Conservation (phyloP, 345 rosid species). For the Hypericum perforatum region DNA sequence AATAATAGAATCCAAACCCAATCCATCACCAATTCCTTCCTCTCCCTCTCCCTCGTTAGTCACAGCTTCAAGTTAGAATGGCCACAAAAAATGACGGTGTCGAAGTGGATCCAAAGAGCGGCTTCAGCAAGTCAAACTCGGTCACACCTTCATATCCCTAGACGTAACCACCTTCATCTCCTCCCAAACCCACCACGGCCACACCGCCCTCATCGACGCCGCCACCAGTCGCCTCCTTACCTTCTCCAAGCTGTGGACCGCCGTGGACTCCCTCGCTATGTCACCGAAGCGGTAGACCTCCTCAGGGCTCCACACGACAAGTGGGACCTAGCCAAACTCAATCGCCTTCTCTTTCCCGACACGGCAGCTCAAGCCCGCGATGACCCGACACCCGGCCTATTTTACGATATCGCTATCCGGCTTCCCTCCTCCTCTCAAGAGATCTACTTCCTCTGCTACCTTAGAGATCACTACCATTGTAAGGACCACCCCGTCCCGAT, state of each 20-base stretch:
- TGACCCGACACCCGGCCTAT: conserved; percentile 26
- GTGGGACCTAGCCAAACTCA: conserved; percentile 34
- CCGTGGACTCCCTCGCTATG: conserved; percentile 67
- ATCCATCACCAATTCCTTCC: too few relatives aligned
- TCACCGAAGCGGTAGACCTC: conserved; percentile 37
- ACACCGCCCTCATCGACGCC: conserved; percentile 75
- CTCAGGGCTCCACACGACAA: conserved; percentile 37
- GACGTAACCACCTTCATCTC: conserved; percentile 78
- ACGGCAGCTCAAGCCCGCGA: conserved; percentile 17
- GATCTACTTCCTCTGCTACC: conserved; percentile 41
- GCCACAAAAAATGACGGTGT: not conserved
- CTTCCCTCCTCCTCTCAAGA: conserved; percentile 43
- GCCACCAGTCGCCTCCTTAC: conserved; percentile 47
- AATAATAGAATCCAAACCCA: too few relatives aligned
- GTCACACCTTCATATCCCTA: conserved; percentile 41
- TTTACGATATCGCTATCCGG: conserved; percentile 41
- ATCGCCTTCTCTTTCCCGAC: conserved; percentile 32
- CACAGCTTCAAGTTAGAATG: too few relatives aligned
- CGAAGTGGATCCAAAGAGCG: conserved; percentile 37
- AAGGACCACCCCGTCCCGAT: conserved; percentile 19
- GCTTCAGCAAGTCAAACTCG: conserved; percentile 55
- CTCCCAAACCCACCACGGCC: conserved; percentile 62
- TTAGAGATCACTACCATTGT: conserved; percentile 26
- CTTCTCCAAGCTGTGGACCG: conserved; percentile 59
- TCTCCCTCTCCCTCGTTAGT: too few relatives aligned